Base-by-base conservation (phyloP, 1,139 yeast species). In the Spathaspora jeffriesii region DNA sequence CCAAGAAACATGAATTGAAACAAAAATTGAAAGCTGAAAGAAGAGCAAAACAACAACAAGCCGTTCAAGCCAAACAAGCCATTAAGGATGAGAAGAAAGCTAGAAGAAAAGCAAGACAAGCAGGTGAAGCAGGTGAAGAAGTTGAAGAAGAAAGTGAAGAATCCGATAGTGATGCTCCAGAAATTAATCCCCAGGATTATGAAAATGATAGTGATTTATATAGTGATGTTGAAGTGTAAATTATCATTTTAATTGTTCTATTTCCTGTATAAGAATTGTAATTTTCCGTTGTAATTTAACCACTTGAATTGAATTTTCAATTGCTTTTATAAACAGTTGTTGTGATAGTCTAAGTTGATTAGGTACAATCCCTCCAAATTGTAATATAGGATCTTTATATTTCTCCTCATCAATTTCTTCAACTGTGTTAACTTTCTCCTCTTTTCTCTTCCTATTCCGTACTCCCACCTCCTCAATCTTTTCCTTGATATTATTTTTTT, bases 41-140 rank as follows among this genome's bases (percentile, higher is more conserved):
- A 71, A 81, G 88, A 65, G 81, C 82, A 57, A 84, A 79, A 58
- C 98, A 92, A 68, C 84, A 83, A 58, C 91, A 79, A 45, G 89
- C 91, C 60, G 88, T 92, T 47, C 79, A 84, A 43, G 82, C 79
- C 53, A 92, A 92, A 77, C 81, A 82, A 53, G 91, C 84, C 41
- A 84, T 77, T 60, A 86, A 86, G 63, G 84, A 80, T 42, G 87
- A 82, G 13, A 88, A 86, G 70, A 84, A 85, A 60, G 83, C 82
- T 55, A 81, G 95, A 58, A 87, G 87, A 60, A 75, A 80, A 61
- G 86, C 81, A 45, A 80, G 82, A 64, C 70, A 77, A 61, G 74
- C 70, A 49, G 79, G 70, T 10, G 66, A 60, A 23, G 59, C 51
- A 4, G 68, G 54, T n/a, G 67, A 60, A 36, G 62, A 44, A 18